Evolutionary conservation across 2,329 filamentous ascomycete genomes (phyloP).

Genomic region (Alternaria angustiovoidea): DNA sequence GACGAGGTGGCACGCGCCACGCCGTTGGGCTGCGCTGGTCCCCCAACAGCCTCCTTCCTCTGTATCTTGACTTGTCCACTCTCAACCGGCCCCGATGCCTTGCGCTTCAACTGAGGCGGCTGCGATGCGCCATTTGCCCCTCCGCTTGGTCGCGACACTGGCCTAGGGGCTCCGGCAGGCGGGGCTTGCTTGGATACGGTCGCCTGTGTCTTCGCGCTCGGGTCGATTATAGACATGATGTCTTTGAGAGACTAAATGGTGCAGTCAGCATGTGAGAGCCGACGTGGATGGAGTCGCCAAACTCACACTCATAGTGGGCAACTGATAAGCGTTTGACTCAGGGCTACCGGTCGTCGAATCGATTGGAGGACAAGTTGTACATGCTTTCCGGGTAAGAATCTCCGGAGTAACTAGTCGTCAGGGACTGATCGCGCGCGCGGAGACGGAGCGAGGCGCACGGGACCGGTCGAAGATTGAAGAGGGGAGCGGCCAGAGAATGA

Average conservation of each 20-base stretch:
- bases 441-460: conserved; percentile 23
- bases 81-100: conserved; percentile 49
- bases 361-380: conserved; percentile 43
- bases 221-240: conserved; percentile 51
- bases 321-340: conserved; percentile 46
- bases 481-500: conserved; percentile 32
- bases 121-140: conserved; percentile 40
- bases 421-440: conserved; percentile 21
- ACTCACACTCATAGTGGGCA: conserved; percentile 52
- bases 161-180: conserved; percentile 43
- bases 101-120: conserved; percentile 52
- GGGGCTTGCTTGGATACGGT: conserved; percentile 35
- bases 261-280: conserved; percentile 27
- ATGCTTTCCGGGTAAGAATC: conserved; percentile 41
- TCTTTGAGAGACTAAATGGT: conserved; percentile 42
- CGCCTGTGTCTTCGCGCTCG: conserved; percentile 32
- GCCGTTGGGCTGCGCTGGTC: conserved; percentile 36
- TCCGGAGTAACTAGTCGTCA: conserved; percentile 20
- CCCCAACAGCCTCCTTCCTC: conserved; percentile 41
- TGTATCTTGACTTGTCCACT: conserved; percentile 42
- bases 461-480: conserved; percentile 23
- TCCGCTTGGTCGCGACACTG: conserved; percentile 37
- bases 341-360: conserved; percentile 45
- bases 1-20: conserved; percentile 35
- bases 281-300: conserved; percentile 11